These are phyloP conservation scores for Psilocybe azurescens DNA, from an alignment of 768 basidiomycete species.

Conservation along the genomic window DNA sequence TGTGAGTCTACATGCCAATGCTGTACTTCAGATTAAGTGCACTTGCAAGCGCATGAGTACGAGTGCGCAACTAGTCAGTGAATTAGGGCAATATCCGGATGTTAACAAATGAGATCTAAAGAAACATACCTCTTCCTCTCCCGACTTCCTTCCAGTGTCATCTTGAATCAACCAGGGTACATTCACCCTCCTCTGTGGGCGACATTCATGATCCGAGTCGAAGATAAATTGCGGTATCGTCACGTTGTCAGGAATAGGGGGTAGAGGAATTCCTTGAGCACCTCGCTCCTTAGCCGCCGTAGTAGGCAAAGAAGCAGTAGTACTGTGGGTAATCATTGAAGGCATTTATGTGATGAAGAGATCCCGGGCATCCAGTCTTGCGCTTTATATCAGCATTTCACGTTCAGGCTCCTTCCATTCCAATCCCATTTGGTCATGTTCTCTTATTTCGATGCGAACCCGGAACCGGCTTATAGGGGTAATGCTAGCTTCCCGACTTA, in stretches of 20 bases:
- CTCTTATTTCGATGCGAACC: not conserved
- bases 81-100: not conserved
- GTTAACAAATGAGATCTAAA: not conserved
- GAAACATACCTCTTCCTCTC: slow-evolving; percentile 43
- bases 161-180: slow-evolving; percentile 58
- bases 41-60: slow-evolving; percentile 55
- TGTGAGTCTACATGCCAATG: slow-evolving; percentile 39
- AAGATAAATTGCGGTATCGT: slow-evolving; percentile 61
- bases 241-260: slow-evolving; percentile 54
- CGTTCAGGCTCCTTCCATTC: not conserved
- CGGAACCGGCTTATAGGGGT: not conserved
- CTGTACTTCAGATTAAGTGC: slow-evolving; percentile 45
- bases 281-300: slow-evolving; percentile 33
- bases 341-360: not conserved
- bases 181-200: slow-evolving; percentile 38
- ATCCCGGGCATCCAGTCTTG: not conserved
- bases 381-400: not conserved
- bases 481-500: not conserved
- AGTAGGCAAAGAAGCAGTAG: not conserved
- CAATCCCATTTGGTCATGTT: not conserved
- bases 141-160: slow-evolving; percentile 43
- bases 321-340: not conserved
- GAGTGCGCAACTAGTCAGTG: slow-evolving; percentile 43
- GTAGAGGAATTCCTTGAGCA: slow-evolving; percentile 34
- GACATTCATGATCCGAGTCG: slow-evolving; percentile 44